A percentile compares a stretch with the other conserved stretches of the same genome.
phyloP scores from a whole-genome alignment of 1,284 basidiomycete species.

The Veloporphyrellus conicus region DNA sequence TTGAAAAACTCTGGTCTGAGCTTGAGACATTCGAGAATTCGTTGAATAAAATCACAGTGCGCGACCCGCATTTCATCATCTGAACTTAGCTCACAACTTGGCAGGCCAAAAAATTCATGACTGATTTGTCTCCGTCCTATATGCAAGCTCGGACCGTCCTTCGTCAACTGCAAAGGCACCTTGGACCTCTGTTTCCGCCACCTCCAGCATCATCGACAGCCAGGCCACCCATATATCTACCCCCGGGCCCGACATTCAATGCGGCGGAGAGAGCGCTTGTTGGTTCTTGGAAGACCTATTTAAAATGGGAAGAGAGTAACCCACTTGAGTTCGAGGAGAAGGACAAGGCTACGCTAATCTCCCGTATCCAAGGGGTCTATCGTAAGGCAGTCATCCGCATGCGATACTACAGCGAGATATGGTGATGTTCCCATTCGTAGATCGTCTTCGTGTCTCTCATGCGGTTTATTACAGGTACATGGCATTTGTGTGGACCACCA shows the following conservation, averaged over 20 bases:
- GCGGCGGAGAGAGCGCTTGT: slow-evolving; percentile 70
- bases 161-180: slow-evolving; percentile 76
- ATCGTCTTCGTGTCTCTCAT: slow-evolving; percentile 13
- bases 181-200: slow-evolving; percentile 59
- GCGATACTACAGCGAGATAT: slow-evolving; percentile 94
- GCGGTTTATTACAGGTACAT: slow-evolving; percentile 66
- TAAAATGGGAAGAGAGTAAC: slow-evolving; percentile 96
- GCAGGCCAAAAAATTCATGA: slow-evolving; percentile 90
- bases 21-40: slow-evolving; percentile 91
- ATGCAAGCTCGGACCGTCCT: slow-evolving; percentile 93
- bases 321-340: slow-evolving; percentile 89
- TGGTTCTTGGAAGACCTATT: slow-evolving; percentile 84
- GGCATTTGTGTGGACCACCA: slow-evolving; percentile 78
- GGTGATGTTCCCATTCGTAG: slow-evolving; percentile 47
- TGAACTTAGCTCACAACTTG: slow-evolving; percentile 9
- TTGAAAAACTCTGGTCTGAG: slow-evolving; percentile 93
- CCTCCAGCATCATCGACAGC: slow-evolving; percentile 39
- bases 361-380: slow-evolving; percentile 79
- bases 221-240: slow-evolving; percentile 57
- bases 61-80: slow-evolving; percentile 15
- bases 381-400: slow-evolving; percentile 84
- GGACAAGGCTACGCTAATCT: slow-evolving; percentile 64
- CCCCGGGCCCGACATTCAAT: slow-evolving; percentile 71
- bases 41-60: slow-evolving; percentile 83
- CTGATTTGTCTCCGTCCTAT: slow-evolving; percentile 76